These are phyloP conservation scores for Sicyos edulis DNA, from an alignment of 306 rosid species.

Conservation along the genomic window DNA sequence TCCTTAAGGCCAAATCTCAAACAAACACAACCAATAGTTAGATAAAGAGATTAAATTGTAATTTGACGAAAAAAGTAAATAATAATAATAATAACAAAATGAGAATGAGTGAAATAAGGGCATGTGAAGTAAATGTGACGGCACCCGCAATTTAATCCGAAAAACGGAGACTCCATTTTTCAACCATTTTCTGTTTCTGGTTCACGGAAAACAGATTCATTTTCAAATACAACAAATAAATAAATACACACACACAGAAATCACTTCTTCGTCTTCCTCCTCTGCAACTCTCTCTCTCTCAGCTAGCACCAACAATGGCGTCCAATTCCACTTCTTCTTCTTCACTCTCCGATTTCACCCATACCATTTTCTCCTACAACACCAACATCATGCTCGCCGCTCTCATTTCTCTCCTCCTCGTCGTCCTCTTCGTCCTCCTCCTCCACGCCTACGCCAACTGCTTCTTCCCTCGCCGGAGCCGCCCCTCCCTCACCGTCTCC, in stretches of 20 bases:
- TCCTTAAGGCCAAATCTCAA: too few species aligned
- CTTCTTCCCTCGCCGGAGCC: constrained; percentile 59
- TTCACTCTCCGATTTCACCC: constrained; percentile 36
- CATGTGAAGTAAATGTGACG: background rate
- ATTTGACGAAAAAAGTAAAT: too few species aligned
- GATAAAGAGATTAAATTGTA: too few species aligned
- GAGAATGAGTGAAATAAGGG: too few species aligned
- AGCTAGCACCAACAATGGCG: background rate
- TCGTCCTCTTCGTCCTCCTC: constrained; percentile 79
- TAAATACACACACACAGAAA: too few species aligned
- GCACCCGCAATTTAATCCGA: background rate
- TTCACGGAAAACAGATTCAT: background rate
- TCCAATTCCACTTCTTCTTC: constrained; percentile 22
- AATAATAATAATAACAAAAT: too few species aligned
- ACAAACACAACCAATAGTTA: too few species aligned
- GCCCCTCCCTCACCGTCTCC: constrained; percentile 40
- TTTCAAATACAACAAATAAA: background rate
- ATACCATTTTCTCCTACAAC: constrained; percentile 60
- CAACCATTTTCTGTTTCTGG: too few species aligned
- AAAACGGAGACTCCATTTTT: background rate
- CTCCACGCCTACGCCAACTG: constrained; percentile 89
- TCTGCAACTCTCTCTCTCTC: background rate
- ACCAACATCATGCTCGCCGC: constrained; percentile 83
- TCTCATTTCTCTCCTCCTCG: constrained; percentile 61
- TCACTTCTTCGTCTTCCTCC: background rate